Evolutionary conservation across 1,284 basidiomycete species (phyloP).

Genomic region (Takashimella koratensis): DNA sequence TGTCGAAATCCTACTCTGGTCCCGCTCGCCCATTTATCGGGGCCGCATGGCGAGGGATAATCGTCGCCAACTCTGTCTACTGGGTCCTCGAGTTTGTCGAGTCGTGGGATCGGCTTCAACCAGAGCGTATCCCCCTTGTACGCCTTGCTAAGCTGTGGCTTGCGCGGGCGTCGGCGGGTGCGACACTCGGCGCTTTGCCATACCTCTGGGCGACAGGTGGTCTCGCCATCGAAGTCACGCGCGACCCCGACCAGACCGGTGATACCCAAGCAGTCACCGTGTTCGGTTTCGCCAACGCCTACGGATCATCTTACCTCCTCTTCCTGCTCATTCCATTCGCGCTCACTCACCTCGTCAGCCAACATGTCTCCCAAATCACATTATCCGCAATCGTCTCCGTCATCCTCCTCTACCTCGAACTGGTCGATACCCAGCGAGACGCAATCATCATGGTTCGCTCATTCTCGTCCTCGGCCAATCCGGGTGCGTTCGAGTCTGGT

Average conservation of each 20-base stretch:
- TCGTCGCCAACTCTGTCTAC: conserved; percentile 60
- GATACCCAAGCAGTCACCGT: conserved; percentile 59
- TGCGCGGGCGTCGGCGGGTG: conserved; percentile 59
- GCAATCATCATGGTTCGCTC: conserved; percentile 53
- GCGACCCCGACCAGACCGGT: conserved; percentile 39
- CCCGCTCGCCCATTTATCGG: conserved; percentile 64
- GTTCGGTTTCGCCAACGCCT: conserved; percentile 84
- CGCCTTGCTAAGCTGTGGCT: conserved; percentile 59
- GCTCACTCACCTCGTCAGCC: conserved; percentile 62
- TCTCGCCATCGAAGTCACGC: conserved; percentile 64
- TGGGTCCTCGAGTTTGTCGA: conserved; percentile 82
- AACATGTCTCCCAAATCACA: conserved; percentile 77
- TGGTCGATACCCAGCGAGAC: conserved; percentile 74
- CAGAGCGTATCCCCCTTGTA: conserved; percentile 47
- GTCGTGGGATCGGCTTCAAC: conserved; percentile 40
- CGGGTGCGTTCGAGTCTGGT: conserved; percentile 50
- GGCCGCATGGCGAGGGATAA: conserved; percentile 56
- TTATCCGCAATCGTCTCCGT: conserved; percentile 63
- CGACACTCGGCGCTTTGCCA: conserved; percentile 56
- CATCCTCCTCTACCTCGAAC: conserved; percentile 67
- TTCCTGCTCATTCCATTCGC: conserved; percentile 68
- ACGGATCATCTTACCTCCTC: conserved; percentile 79
- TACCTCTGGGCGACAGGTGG: conserved; percentile 67
- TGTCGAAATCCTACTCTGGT: conserved; percentile 71
- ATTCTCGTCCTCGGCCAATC: conserved; percentile 28